Evolutionary conservation across 768 basidiomycete genomes (phyloP).

Genomic region (Lepiota subincarnata): DNA sequence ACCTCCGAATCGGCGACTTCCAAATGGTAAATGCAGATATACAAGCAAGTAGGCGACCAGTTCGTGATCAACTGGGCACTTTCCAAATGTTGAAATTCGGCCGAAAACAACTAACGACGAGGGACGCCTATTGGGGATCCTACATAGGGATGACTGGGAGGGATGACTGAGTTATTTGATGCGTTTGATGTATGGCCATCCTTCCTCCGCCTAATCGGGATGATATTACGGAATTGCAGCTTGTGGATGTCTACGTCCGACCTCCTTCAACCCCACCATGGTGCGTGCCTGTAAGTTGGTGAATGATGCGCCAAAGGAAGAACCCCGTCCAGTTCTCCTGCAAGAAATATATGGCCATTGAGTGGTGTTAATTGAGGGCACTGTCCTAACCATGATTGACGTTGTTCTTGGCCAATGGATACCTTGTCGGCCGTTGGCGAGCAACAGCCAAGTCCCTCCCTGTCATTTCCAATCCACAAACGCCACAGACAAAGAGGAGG

Average conservation of each 20-base stretch:
- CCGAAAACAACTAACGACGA: background rate
- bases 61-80: background rate
- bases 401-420: background rate
- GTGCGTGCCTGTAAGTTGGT: no score
- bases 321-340: no score
- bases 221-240: background rate
- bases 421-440: conserved; percentile 1
- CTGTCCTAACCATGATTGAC: no score
- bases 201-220: background rate
- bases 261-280: no score
- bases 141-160: background rate
- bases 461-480: background rate
- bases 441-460: background rate
- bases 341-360: no score
- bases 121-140: conserved; percentile 1
- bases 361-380: no score
- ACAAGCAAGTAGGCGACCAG: background rate
- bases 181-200: background rate
- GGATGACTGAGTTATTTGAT: background rate
- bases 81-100: background rate
- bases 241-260: background rate
- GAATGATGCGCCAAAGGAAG: no score
- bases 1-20: conserved; percentile 2
- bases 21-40: background rate
- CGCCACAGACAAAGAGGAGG: background rate